Conservation (phyloP, 1,139 yeast genomes). For the Debaryomycetaceae sp. region DNA sequence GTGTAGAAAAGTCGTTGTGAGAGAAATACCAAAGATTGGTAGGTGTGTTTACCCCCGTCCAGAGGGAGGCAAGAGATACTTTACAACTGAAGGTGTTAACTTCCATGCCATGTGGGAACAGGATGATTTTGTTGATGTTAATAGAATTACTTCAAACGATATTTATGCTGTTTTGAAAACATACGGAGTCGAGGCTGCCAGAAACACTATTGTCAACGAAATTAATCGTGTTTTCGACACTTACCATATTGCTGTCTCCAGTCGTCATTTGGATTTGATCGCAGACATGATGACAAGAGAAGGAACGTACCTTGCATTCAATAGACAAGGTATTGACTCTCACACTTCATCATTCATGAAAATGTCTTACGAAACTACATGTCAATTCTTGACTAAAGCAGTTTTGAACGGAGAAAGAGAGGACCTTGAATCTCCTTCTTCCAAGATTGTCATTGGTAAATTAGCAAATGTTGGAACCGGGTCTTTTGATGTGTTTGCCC, state of each 20-base stretch:
- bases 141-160: conserved; percentile 87
- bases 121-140: conserved; percentile 85
- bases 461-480: conserved; percentile 95
- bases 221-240: conserved; percentile 94
- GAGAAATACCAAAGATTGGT: conserved; percentile 88
- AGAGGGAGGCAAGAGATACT: conserved; percentile 57
- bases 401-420: conserved; percentile 91
- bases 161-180: conserved; percentile 85
- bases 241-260: conserved; percentile 90
- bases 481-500: conserved; percentile 81
- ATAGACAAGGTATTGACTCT: conserved; percentile 96
- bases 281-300: conserved; percentile 99
- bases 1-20: conserved; percentile 85
- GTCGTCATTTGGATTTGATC: conserved; percentile 92
- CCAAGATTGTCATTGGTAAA: conserved; percentile 93
- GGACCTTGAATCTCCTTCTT: conserved; percentile 86
- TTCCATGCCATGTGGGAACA: conserved; percentile 98
- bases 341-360: conserved; percentile 96
- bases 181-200: conserved; percentile 98
- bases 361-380: conserved; percentile 98
- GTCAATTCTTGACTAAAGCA: conserved; percentile 95
- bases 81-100: conserved; percentile 97
- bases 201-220: conserved; percentile 95
- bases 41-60: conserved; percentile 87
- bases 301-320: conserved; percentile 94